Evolutionary conservation across 192 early-diverging fungal species (phyloP).

Genomic region (Oehlia diaphana): DNA sequence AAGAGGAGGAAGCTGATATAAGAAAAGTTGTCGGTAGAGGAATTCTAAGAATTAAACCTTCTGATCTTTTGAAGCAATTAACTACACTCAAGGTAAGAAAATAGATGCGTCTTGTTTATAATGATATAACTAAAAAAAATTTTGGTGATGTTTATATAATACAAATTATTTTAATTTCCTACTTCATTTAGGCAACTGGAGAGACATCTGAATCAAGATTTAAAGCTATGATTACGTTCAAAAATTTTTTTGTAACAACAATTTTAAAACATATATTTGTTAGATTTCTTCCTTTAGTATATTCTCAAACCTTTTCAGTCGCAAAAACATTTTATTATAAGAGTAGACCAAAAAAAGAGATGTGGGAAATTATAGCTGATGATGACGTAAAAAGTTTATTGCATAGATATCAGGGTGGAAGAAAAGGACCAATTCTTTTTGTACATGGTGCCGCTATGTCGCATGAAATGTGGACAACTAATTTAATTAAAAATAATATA

Average conservation of each 20-base stretch:
- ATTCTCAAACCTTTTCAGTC: slow-evolving; percentile 4
- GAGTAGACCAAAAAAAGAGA: slow-evolving; percentile 20
- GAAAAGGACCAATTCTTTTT: slow-evolving; percentile 41
- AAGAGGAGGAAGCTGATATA: slow-evolving; percentile 32
- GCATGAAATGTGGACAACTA: slow-evolving; percentile 41
- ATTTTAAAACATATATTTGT: slow-evolving; percentile 33
- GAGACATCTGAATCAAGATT: slow-evolving; percentile 21
- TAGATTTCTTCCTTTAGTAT: slow-evolving; percentile 39
- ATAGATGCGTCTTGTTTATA: not conserved
- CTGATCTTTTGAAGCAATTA: slow-evolving; percentile 38
- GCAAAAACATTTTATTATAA: slow-evolving; percentile 28
- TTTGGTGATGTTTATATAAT: not conserved
- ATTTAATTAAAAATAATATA: slow-evolving; percentile 40
- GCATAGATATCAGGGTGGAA: slow-evolving; percentile 39
- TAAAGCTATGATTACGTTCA: slow-evolving; percentile 31
- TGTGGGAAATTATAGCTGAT: slow-evolving; percentile 32
- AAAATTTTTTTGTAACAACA: slow-evolving; percentile 24
- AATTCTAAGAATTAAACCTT: slow-evolving; percentile 31
- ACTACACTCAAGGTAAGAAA: slow-evolving; percentile 31
- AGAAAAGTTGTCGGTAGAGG: slow-evolving; percentile 39
- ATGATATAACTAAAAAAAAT: no score
- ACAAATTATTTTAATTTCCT: not conserved
- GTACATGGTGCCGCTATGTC: slow-evolving; percentile 45
- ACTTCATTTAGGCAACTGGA: slow-evolving; percentile 24
- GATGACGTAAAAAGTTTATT: slow-evolving; percentile 38